These are phyloP conservation scores for Boletus reticulatus DNA, from an alignment of 768 basidiomycete species.

Conservation along the genomic window DNA sequence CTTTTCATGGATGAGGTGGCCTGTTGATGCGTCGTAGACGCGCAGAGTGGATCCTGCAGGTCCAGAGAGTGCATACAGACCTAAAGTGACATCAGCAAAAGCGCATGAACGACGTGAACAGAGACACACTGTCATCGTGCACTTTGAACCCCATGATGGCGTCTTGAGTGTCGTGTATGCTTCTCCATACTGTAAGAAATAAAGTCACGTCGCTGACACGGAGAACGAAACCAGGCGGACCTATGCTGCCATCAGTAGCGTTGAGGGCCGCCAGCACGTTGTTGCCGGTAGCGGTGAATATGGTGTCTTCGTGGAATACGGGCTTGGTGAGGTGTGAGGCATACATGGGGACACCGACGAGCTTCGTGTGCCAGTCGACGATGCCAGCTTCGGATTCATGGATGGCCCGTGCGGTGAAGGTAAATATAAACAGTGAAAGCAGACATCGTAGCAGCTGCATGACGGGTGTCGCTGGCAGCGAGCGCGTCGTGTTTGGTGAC, in stretches of 20 bases:
- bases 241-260: conserved; percentile 63
- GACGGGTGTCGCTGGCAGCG: neutral
- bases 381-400: conserved; percentile 76
- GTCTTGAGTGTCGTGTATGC: conserved; percentile 70
- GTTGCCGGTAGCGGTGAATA: conserved; percentile 64
- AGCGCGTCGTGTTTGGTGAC: neutral
- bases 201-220: conserved; percentile 1
- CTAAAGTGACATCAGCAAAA: conserved; percentile 35
- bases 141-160: conserved; percentile 61
- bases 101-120: neutral
- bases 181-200: conserved; percentile 66
- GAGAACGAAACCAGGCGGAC: conserved; percentile 37
- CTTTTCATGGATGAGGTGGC: conserved; percentile 64
- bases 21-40: conserved; percentile 60
- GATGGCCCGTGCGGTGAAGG: conserved; percentile 42
- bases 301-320: conserved; percentile 53
- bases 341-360: conserved; percentile 70
- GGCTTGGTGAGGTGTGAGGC: conserved; percentile 54
- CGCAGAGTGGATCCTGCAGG: conserved; percentile 68
- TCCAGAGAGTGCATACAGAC: conserved; percentile 72
- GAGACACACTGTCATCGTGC: conserved; percentile 52
- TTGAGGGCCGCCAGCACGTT: conserved; percentile 80
- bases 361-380: conserved; percentile 84
- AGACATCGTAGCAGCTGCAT: conserved; percentile 21
- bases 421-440: conserved; percentile 14